These are phyloP conservation scores for Trypanosoma caninum DNA, from an alignment of 208 protist species.

Conservation along the genomic window DNA sequence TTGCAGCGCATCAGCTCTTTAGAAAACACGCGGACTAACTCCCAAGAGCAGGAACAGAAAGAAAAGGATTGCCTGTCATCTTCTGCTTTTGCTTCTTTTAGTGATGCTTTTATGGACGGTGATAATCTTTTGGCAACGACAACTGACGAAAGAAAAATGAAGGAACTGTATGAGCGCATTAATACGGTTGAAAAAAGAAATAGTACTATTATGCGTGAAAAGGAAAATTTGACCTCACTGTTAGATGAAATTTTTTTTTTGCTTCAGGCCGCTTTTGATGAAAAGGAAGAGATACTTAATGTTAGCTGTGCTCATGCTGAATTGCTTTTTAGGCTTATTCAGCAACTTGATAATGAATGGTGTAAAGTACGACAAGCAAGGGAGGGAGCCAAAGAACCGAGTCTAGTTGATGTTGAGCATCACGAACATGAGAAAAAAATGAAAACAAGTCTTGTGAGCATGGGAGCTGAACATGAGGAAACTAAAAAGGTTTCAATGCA, in stretches of 20 bases:
- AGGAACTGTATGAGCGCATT: constrained; percentile 1
- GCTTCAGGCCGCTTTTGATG: constrained; percentile 1
- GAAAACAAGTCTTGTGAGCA: neutral
- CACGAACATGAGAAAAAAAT: neutral
- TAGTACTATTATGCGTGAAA: neutral
- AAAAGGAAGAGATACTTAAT: constrained; percentile 13
- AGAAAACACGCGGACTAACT: constrained; percentile 1
- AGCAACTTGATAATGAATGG: constrained; percentile 1
- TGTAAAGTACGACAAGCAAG: neutral
- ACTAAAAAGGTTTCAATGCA: neutral
- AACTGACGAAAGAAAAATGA: neutral
- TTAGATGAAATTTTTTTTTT: constrained; percentile 1
- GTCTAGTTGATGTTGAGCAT: neutral
- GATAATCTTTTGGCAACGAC: neutral
- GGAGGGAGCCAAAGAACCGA: neutral
- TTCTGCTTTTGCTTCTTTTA: neutral
- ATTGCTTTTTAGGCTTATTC: neutral
- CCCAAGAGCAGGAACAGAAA: neutral
- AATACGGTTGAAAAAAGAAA: constrained; percentile 1
- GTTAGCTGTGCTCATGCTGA: constrained; percentile 5
- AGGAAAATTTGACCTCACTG: constrained; percentile 2
- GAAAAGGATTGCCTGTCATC: neutral
- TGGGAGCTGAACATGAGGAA: neutral
- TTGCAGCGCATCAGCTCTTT: constrained; percentile 2
- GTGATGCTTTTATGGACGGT: neutral